Percentiles rank a stretch among this genome's conserved stretches.
These are phyloP conservation scores for Echria macrotheca DNA, from an alignment of 495 filamentous ascomycete genomes.

Conservation along the genomic window DNA sequence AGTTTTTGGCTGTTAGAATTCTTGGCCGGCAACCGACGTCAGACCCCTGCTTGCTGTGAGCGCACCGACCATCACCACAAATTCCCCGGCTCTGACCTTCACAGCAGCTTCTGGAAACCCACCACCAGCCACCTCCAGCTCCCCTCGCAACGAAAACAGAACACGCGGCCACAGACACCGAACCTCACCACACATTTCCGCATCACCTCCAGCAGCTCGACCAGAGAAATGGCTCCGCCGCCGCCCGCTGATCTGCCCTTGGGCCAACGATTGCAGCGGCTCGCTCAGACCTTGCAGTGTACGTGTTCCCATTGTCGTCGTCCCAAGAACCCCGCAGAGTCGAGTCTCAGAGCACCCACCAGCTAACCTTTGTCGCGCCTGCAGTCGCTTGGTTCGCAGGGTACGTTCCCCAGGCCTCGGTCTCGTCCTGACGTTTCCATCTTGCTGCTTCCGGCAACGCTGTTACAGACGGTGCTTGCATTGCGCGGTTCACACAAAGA, in stretches of 20 bases:
- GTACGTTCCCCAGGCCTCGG: slow-evolving; percentile 46
- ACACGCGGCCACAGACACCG: not conserved
- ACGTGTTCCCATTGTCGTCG: slow-evolving; percentile 34
- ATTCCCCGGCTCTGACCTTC: slow-evolving; percentile 11
- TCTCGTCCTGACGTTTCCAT: not conserved
- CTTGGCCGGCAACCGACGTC: slow-evolving; percentile 11
- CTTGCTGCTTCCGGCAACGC: not conserved
- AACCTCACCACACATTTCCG: not conserved
- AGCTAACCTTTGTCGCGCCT: slow-evolving; percentile 23
- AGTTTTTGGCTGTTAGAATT: too few species aligned
- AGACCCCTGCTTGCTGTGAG: slow-evolving; percentile 17
- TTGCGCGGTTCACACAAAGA: not conserved
- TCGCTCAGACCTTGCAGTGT: slow-evolving; percentile 88
- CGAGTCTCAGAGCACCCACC: too few species aligned
- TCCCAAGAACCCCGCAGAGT: slow-evolving; percentile 6
- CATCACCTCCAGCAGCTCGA: not conserved
- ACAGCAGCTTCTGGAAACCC: too few species aligned
- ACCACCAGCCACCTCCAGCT: slow-evolving; percentile 21
- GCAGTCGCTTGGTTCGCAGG: slow-evolving; percentile 78
- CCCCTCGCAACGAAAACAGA: not conserved
- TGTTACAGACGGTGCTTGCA: not conserved
- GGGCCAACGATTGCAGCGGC: slow-evolving; percentile 61
- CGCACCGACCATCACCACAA: slow-evolving; percentile 29
- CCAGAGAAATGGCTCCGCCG: slow-evolving; percentile 66
- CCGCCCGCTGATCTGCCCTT: slow-evolving; percentile 66